Evolutionary conservation across 805 yeast genomes (phyloP).

Genomic region (Ogataea degrootiae): DNA sequence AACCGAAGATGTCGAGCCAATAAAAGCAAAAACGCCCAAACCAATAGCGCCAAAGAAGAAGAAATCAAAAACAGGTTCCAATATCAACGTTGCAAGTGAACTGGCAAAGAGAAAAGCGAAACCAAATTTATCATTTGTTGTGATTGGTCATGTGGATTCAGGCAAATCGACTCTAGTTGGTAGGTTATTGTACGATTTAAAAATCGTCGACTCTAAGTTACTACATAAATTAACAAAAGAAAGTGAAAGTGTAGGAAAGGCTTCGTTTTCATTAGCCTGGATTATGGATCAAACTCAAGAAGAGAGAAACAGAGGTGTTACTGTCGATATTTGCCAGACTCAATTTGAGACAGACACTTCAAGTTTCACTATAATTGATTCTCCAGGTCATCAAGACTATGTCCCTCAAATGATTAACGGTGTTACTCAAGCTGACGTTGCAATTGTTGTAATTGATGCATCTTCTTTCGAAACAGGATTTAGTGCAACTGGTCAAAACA

Average conservation of each 20-base stretch:
- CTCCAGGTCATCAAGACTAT: slow-evolving; percentile 81
- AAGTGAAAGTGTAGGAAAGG: slow-evolving; percentile 63
- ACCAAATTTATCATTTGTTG: slow-evolving; percentile 67
- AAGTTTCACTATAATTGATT: slow-evolving; percentile 69
- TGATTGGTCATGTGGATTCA: slow-evolving; percentile 83
- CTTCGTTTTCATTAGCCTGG: slow-evolving; percentile 83
- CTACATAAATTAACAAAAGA: slow-evolving; percentile 61
- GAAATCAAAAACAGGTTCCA: slow-evolving; percentile 10
- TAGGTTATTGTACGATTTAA: slow-evolving; percentile 59
- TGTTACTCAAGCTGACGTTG: slow-evolving; percentile 72
- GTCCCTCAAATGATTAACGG: slow-evolving; percentile 87
- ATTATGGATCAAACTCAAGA: slow-evolving; percentile 76
- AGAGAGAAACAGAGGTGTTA: slow-evolving; percentile 72
- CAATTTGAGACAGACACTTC: slow-evolving; percentile 52
- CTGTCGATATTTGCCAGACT: slow-evolving; percentile 72
- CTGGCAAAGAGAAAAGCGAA: slow-evolving; percentile 34
- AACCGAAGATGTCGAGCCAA: slow-evolving; percentile 6
- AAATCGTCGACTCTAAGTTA: slow-evolving; percentile 60
- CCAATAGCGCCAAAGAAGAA: slow-evolving; percentile 36
- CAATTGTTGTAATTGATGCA: slow-evolving; percentile 62
- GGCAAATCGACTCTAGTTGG: slow-evolving; percentile 84
- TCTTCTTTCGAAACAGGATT: slow-evolving; percentile 74
- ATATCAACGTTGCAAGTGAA: slow-evolving; percentile 39
- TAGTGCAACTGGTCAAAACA: slow-evolving; percentile 65
- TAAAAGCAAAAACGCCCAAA: slow-evolving; percentile 11